phyloP scores from a whole-genome alignment of 2,329 filamentous ascomycete genomes.

The Colletotrichum sp. region DNA sequence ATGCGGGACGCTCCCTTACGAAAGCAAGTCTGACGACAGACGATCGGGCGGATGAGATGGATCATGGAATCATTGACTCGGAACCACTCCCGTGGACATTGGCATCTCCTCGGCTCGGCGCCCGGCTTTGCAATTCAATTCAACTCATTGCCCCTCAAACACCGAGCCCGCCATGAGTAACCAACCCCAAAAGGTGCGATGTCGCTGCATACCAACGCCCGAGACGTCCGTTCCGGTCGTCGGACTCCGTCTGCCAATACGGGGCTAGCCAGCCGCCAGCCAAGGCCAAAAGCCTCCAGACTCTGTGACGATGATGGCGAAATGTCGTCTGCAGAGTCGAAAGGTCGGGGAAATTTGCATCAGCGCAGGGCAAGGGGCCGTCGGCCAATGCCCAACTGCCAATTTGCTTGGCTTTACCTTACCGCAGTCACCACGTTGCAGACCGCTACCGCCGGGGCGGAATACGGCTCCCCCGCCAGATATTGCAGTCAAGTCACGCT shows the following conservation, averaged over 20 bases:
- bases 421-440: neutral
- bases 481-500: conserved; percentile 1
- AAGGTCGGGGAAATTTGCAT: neutral
- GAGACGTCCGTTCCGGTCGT: conserved; percentile 11
- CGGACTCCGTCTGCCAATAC: neutral
- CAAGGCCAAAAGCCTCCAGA: neutral
- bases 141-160: neutral
- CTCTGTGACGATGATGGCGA: neutral
- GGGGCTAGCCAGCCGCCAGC: neutral
- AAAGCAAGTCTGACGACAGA: neutral
- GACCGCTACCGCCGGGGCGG: neutral
- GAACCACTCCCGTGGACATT: neutral
- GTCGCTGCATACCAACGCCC: neutral
- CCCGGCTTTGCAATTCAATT: neutral
- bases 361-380: neutral
- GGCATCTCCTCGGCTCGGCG: conserved; percentile 2
- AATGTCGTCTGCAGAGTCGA: neutral
- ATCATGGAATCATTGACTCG: neutral
- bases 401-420: neutral
- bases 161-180: neutral
- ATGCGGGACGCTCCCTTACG: neutral
- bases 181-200: neutral
- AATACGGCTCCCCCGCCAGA: neutral
- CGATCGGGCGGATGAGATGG: neutral
- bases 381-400: neutral